Evolutionary conservation across 352 stramenopile species (phyloP).

Genomic region (Phytophthora quininea): DNA sequence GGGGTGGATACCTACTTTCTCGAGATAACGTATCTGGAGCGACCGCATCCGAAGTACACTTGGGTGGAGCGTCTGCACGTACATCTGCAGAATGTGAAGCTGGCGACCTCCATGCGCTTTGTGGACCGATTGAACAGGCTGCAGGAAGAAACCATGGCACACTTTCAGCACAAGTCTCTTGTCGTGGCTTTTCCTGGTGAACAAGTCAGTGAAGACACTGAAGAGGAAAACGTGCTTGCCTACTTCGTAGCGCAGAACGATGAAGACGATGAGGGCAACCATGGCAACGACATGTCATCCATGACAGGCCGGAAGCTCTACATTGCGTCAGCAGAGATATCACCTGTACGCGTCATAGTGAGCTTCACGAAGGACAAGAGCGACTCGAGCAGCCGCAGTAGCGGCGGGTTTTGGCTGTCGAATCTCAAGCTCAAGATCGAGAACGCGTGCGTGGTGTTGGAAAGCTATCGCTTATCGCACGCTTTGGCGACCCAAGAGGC

Average conservation of each 20-base stretch:
- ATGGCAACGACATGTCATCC: conserved; percentile 54
- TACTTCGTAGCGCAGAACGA: conserved; percentile 65
- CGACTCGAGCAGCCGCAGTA: conserved; percentile 37
- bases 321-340: conserved; percentile 72
- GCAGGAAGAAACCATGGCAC: conserved; percentile 62
- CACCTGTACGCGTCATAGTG: conserved; percentile 72
- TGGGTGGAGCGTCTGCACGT: conserved; percentile 68
- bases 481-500: conserved; percentile 80
- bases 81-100: conserved; percentile 69
- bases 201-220: conserved; percentile 32
- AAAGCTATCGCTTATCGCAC: conserved; percentile 67
- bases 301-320: conserved; percentile 84
- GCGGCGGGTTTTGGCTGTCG: conserved; percentile 73
- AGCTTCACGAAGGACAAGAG: conserved; percentile 81
- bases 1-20: conserved; percentile 64
- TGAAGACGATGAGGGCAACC: conserved; percentile 40
- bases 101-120: conserved; percentile 84
- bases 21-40: conserved; percentile 69
- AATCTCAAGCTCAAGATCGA: conserved; percentile 89
- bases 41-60: conserved; percentile 72
- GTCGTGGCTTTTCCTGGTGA: conserved; percentile 49
- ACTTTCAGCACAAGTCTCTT: conserved; percentile 73
- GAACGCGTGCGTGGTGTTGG: conserved; percentile 79
- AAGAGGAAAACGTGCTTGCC: conserved; percentile 61
- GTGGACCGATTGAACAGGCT: conserved; percentile 71